These are phyloP conservation scores for Phytophthora sojae DNA, from an alignment of 352 stramenopile genomes.

Conservation along the genomic window DNA sequence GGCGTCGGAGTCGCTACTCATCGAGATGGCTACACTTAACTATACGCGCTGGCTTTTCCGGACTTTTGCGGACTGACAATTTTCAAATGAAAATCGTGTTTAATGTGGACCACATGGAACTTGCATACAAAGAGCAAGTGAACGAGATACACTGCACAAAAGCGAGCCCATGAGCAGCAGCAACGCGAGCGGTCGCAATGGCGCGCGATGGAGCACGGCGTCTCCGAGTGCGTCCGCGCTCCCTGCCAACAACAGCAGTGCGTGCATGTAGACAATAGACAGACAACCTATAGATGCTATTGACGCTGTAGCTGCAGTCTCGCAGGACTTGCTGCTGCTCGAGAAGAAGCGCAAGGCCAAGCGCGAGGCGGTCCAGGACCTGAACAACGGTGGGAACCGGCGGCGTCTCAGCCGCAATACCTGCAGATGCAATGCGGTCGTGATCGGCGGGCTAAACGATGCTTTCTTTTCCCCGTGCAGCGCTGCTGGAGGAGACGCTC, in stretches of 20 bases:
- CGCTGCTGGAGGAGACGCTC: constrained; percentile 65
- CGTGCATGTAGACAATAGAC: constrained; percentile 3
- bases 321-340: constrained; percentile 53
- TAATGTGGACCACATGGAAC: too few species aligned
- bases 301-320: constrained; percentile 18
- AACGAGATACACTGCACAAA: neutral
- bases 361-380: constrained; percentile 48
- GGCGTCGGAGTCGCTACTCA: neutral
- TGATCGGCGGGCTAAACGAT: neutral
- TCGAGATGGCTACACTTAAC: neutral
- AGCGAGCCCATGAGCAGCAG: neutral
- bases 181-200: constrained; percentile 11
- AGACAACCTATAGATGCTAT: too few species aligned
- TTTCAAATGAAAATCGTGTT: too few species aligned
- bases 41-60: too few species aligned
- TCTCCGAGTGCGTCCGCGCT: constrained; percentile 4
- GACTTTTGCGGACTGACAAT: neutral
- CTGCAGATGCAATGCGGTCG: neutral
- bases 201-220: constrained; percentile 13
- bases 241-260: constrained; percentile 10
- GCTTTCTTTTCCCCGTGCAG: constrained; percentile 23
- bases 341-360: constrained; percentile 65
- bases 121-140: neutral
- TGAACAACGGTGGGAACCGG: constrained; percentile 50
- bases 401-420: neutral